These are phyloP conservation scores for Phlegmacium glaucopus DNA, from an alignment of 768 basidiomycete genomes.

Conservation along the genomic window DNA sequence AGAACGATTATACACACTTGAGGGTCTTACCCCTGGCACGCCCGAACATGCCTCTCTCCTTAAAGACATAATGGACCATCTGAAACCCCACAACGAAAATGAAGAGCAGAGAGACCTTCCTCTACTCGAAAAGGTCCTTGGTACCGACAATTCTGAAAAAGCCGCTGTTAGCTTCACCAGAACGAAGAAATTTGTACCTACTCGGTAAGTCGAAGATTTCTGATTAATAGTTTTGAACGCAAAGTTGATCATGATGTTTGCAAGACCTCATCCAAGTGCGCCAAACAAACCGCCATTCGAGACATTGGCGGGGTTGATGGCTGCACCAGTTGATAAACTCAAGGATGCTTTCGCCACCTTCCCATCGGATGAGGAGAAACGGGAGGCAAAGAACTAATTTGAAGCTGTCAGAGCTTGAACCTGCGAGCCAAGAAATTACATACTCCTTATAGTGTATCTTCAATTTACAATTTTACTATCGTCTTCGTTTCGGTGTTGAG, in stretches of 20 bases:
- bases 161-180: slow-evolving; percentile 46
- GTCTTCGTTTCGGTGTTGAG: too few relatives aligned
- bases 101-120: slow-evolving; percentile 61
- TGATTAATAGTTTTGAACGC: too few relatives aligned
- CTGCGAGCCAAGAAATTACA: too few relatives aligned
- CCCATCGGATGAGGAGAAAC: slow-evolving; percentile 52
- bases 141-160: slow-evolving; percentile 36
- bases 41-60: slow-evolving; percentile 40
- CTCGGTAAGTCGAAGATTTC: too few relatives aligned
- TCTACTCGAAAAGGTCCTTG: slow-evolving; percentile 44
- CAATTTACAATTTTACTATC: too few relatives aligned
- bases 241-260: too few relatives aligned
- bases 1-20: slow-evolving; percentile 42
- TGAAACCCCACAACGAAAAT: slow-evolving; percentile 52
- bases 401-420: too few relatives aligned
- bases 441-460: too few relatives aligned
- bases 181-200: slow-evolving; percentile 64
- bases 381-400: slow-evolving; percentile 16
- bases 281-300: slow-evolving; percentile 61
- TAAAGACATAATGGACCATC: slow-evolving; percentile 41
- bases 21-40: slow-evolving; percentile 39
- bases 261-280: slow-evolving; percentile 22
- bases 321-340: slow-evolving; percentile 56
- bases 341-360: slow-evolving; percentile 53
- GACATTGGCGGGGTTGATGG: slow-evolving; percentile 51